Conservation (phyloP, 768 basidiomycete genomes). For the Leccinum broughii region DNA sequence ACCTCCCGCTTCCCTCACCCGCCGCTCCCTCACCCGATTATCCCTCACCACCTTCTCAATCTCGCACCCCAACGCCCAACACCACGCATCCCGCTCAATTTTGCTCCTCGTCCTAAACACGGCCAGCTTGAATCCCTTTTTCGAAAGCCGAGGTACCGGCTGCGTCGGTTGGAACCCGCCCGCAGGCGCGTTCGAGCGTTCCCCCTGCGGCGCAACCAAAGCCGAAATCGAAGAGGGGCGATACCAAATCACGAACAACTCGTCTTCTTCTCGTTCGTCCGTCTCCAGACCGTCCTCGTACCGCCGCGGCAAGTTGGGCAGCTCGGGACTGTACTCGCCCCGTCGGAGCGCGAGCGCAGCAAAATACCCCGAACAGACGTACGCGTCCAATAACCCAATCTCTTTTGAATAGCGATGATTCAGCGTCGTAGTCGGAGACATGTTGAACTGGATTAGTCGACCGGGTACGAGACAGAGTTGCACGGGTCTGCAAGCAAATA, state of each 20-base stretch:
- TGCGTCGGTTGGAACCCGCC: conserved; percentile 17
- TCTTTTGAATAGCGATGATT: conserved; percentile 56
- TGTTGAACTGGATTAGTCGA: conserved; percentile 68
- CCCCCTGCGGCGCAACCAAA: background rate
- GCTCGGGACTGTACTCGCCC: conserved; percentile 62
- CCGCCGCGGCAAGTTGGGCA: conserved; percentile 57
- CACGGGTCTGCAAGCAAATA: conserved; percentile 47
- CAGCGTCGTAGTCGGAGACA: conserved; percentile 57
- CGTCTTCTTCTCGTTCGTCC: conserved; percentile 86
- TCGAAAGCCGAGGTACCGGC: conserved; percentile 50
- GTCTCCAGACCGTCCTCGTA: conserved; percentile 91
- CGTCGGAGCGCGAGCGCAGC: conserved; percentile 65
- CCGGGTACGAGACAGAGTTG: conserved; percentile 78
- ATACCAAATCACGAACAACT: conserved; percentile 80
- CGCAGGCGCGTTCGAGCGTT: conserved; percentile 21
- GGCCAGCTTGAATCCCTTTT: conserved; percentile 54
- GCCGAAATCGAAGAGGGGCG: conserved; percentile 36
- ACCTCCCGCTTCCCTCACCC: conserved; percentile 63
- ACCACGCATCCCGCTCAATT: conserved; percentile 92
- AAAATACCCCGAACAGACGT: conserved; percentile 85
- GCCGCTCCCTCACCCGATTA: conserved; percentile 63
- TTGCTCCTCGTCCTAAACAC: conserved; percentile 77
- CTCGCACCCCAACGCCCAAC: conserved; percentile 89
- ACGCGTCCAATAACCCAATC: conserved; percentile 68
- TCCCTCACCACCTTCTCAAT: conserved; percentile 77